These are phyloP conservation scores for Dalbergia cultrata DNA, from an alignment of 306 rosid species.

Conservation along the genomic window DNA sequence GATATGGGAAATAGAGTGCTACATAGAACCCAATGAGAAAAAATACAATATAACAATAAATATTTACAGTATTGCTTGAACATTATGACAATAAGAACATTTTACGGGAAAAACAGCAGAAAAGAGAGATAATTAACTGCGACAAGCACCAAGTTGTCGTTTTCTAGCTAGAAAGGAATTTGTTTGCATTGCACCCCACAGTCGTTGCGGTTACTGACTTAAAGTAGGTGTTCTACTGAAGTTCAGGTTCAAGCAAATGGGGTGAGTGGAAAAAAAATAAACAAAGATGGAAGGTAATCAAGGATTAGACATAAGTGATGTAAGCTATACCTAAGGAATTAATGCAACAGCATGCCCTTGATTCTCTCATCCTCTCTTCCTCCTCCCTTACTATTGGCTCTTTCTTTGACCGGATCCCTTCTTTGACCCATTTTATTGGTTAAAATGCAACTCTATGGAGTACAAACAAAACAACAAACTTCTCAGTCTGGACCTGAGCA, in stretches of 20 bases:
- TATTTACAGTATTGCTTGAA: background rate
- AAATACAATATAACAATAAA: background rate
- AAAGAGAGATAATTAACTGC: background rate
- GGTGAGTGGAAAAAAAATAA: background rate
- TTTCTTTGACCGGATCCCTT: constrained; percentile 9
- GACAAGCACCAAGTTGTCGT: constrained; percentile 13
- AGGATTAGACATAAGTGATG: background rate
- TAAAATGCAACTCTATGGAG: background rate
- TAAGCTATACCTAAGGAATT: background rate
- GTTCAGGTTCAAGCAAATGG: constrained; percentile 8
- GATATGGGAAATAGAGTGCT: background rate
- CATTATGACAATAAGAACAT: background rate
- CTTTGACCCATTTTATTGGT: constrained; percentile 27
- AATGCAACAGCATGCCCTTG: background rate
- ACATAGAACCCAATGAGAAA: background rate
- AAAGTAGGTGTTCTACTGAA: background rate
- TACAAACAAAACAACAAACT: constrained; percentile 13
- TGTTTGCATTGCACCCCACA: background rate
- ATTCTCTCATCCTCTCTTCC: constrained; percentile 21
- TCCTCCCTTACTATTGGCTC: constrained; percentile 12
- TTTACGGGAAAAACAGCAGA: background rate
- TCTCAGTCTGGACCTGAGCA: background rate
- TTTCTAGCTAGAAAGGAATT: background rate
- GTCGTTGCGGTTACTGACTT: background rate
- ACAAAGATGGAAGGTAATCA: constrained; percentile 5